Percentiles rank a stretch among this genome's conserved stretches.
These are phyloP conservation scores for Adansonia madagascariensis DNA, from an alignment of 441 rosid genomes.

Conservation along the genomic window DNA sequence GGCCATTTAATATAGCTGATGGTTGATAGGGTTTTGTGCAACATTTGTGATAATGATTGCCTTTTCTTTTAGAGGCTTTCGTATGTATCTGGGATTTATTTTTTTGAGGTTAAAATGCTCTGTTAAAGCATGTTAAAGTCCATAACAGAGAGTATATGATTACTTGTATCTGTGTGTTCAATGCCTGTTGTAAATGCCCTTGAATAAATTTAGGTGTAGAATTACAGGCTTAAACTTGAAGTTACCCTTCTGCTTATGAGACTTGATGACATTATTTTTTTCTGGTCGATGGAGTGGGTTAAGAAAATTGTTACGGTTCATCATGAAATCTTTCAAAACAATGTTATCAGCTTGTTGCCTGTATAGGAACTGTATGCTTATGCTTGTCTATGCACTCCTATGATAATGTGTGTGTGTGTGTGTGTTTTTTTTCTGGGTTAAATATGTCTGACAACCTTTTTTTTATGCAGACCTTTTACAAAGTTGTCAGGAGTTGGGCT, in stretches of 20 bases:
- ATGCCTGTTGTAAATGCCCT: background rate
- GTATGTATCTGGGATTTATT: background rate
- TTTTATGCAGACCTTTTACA: slow-evolving; percentile 75
- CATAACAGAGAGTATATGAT: background rate
- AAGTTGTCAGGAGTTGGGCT: slow-evolving; percentile 92
- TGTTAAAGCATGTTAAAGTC: slow-evolving; percentile 3
- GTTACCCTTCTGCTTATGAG: background rate
- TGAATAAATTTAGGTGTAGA: background rate
- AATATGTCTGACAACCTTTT: slow-evolving; percentile 1
- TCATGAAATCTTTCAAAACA: background rate
- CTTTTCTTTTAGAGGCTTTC: slow-evolving; percentile 6
- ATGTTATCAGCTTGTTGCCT: background rate
- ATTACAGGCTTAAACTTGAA: background rate
- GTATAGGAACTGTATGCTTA: background rate
- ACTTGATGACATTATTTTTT: background rate
- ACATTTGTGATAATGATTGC: background rate
- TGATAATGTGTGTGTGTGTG: background rate
- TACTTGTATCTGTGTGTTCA: background rate
- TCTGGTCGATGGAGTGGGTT: background rate
- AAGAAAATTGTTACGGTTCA: background rate
- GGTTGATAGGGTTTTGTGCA: background rate
- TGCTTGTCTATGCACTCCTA: background rate
- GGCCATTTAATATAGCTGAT: background rate
- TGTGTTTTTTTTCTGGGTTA: no score
- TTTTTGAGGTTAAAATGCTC: background rate